These are phyloP conservation scores for Naegleria lovaniensis DNA, from an alignment of 208 protist species.

Conservation along the genomic window DNA sequence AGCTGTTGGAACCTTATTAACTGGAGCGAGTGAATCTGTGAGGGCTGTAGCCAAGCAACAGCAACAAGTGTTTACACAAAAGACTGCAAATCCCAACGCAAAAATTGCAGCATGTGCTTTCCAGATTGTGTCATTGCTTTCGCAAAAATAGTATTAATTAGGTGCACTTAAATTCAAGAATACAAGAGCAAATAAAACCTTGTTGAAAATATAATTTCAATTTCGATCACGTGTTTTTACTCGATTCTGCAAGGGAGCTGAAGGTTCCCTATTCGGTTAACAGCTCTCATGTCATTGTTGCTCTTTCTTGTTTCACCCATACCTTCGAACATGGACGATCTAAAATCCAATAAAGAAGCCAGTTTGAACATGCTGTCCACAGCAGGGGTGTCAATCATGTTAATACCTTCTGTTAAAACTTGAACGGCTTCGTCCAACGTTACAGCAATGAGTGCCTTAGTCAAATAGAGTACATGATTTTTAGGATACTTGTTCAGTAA, in stretches of 20 bases:
- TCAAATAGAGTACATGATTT: background rate
- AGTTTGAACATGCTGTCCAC: background rate
- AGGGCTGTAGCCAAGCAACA: background rate
- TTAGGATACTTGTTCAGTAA: background rate
- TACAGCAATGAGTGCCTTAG: background rate
- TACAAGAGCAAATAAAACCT: too few relatives aligned
- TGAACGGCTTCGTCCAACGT: background rate
- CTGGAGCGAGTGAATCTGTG: background rate
- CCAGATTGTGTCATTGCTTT: background rate
- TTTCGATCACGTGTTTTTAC: too few relatives aligned
- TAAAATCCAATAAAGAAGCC: background rate
- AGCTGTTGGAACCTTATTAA: constrained; percentile 3
- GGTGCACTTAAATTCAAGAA: too few relatives aligned
- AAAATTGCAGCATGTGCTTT: background rate
- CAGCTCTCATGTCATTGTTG: background rate
- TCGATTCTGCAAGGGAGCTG: background rate
- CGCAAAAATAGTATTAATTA: too few relatives aligned
- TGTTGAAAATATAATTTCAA: too few relatives aligned
- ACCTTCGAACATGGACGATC: background rate
- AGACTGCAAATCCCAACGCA: background rate
- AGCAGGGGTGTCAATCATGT: background rate
- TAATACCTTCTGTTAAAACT: background rate
- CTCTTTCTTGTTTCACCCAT: background rate
- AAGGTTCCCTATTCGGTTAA: background rate
- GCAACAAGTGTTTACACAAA: background rate